Conservation (phyloP, 129 eudicot species). For the Solidago caesia region DNA sequence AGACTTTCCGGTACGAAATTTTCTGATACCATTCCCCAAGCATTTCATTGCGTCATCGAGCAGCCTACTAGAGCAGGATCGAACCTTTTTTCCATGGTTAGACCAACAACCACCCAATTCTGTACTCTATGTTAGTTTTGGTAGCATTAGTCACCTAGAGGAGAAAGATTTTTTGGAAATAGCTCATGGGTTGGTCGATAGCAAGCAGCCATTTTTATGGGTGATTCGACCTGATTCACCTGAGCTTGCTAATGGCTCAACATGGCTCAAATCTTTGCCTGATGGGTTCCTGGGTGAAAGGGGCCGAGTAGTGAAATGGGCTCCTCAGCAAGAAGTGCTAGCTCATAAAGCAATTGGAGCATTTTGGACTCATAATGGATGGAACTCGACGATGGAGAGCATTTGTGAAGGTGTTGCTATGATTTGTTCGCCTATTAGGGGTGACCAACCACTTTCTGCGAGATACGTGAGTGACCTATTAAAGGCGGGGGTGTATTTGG, state of each 20-base stretch:
- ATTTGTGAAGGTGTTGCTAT: constrained; percentile 52
- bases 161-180: constrained; percentile 36
- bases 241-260: constrained; percentile 29
- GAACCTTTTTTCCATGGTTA: constrained; percentile 41
- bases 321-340: constrained; percentile 49
- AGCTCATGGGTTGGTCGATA: constrained; percentile 46
- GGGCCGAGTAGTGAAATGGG: constrained; percentile 54
- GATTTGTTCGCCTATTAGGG: constrained; percentile 41
- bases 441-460: constrained; percentile 42
- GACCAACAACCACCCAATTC: constrained; percentile 42
- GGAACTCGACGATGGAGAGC: constrained; percentile 64
- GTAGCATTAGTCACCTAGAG: constrained; percentile 33
- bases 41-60: constrained; percentile 29
- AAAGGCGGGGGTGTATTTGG: constrained; percentile 38
- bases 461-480: constrained; percentile 39
- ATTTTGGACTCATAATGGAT: constrained; percentile 62
- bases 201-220: constrained; percentile 47
- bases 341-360: constrained; percentile 41
- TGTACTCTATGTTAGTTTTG: constrained; percentile 55
- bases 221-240: constrained; percentile 44
- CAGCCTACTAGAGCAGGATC: constrained; percentile 32
- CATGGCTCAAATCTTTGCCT: constrained; percentile 31
- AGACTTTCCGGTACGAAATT: constrained; percentile 27
- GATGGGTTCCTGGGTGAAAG: constrained; percentile 28
- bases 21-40: constrained; percentile 41